Evolutionary conservation across 1,139 yeast species (phyloP).

Genomic region (Debaryomycetaceae sp.): DNA sequence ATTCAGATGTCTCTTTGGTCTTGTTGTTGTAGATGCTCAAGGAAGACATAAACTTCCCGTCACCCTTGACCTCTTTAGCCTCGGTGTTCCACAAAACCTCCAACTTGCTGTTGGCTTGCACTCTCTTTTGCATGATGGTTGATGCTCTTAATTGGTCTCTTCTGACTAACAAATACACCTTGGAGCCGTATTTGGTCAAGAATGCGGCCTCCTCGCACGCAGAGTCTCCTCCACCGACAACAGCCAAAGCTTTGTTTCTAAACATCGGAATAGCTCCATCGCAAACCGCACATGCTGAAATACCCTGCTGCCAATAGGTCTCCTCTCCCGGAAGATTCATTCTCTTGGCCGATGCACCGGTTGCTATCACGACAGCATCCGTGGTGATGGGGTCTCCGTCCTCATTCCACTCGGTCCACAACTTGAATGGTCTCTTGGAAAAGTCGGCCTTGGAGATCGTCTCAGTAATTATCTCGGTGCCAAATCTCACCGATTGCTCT

Average conservation of each 20-base stretch:
- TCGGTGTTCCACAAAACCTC: slow-evolving; percentile 88
- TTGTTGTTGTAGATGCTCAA: slow-evolving; percentile 66
- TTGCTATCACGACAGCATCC: slow-evolving; percentile 88
- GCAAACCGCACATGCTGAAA: slow-evolving; percentile 98
- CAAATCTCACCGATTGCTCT: slow-evolving; percentile 79
- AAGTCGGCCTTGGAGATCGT: slow-evolving; percentile 90
- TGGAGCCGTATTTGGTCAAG: slow-evolving; percentile 94
- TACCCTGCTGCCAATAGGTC: slow-evolving; percentile 97
- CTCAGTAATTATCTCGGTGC: slow-evolving; percentile 91
- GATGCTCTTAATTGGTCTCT: slow-evolving; percentile 94
- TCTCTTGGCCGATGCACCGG: slow-evolving; percentile 98
- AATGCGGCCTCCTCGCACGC: slow-evolving; percentile 98
- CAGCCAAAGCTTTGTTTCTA: slow-evolving; percentile 96
- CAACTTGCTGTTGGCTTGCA: slow-evolving; percentile 74
- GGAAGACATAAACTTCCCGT: slow-evolving; percentile 69
- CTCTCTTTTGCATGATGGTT: slow-evolving; percentile 94
- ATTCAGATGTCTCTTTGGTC: slow-evolving; percentile 63
- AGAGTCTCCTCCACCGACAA: slow-evolving; percentile 97
- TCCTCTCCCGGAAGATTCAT: slow-evolving; percentile 94
- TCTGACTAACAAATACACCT: slow-evolving; percentile 89
- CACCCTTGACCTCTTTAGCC: slow-evolving; percentile 86
- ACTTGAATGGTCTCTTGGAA: slow-evolving; percentile 82
- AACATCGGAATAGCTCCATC: slow-evolving; percentile 99
- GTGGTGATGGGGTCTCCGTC: slow-evolving; percentile 86
- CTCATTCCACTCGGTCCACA: slow-evolving; percentile 95